phyloP scores from a whole-genome alignment of 345 rosid genomes.

The Citrus reticulata region DNA sequence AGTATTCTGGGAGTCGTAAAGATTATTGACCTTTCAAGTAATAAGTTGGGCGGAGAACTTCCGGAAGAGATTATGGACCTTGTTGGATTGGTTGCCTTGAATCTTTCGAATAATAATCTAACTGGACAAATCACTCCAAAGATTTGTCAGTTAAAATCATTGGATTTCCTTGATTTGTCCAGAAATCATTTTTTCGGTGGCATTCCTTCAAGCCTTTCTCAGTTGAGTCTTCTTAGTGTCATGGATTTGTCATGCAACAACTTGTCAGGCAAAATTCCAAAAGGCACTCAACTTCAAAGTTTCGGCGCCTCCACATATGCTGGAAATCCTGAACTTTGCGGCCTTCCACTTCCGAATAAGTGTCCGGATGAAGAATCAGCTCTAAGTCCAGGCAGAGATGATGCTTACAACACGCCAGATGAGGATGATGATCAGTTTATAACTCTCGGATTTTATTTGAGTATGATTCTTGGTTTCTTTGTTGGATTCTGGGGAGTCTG shows the following conservation, averaged over 20 bases:
- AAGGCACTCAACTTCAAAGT: conserved; percentile 7
- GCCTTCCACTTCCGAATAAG: neutral
- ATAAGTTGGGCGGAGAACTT: conserved; percentile 33
- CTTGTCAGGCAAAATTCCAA: conserved; percentile 17
- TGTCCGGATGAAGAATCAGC: neutral
- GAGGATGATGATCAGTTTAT: neutral
- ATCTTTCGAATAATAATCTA: conserved; percentile 9
- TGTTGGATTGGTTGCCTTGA: conserved; percentile 5
- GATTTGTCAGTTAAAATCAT: conserved; percentile 19
- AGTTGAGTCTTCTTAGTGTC: neutral
- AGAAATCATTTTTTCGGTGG: conserved; percentile 27
- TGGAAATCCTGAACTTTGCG: neutral
- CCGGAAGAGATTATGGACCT: conserved; percentile 27
- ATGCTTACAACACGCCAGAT: neutral
- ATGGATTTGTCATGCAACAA: conserved; percentile 21
- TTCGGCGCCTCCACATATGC: neutral
- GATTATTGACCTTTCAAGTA: conserved; percentile 16
- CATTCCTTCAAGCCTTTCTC: conserved; percentile 22
- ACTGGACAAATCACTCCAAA: conserved; percentile 12
- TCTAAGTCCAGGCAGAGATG: neutral
- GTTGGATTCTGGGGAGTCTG: neutral
- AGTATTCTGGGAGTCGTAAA: conserved; percentile 8
- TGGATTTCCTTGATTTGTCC: conserved; percentile 32
- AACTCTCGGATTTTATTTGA: neutral
- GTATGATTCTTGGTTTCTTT: neutral